Evolutionary conservation across 257 asterid species (phyloP).

Genomic region (Lantana camara): DNA sequence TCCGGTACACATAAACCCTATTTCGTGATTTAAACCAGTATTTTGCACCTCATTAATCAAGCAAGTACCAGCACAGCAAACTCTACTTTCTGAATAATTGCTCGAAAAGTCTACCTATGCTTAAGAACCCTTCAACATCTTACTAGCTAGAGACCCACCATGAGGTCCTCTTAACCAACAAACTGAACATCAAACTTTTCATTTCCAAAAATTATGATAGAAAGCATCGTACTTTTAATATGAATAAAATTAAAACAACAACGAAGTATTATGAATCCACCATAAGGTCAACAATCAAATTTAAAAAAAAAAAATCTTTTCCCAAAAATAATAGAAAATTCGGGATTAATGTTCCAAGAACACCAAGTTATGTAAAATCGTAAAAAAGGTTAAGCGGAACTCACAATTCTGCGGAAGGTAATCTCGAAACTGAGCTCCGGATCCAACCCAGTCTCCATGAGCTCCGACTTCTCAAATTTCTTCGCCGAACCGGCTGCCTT

Average conservation of each 20-base stretch:
- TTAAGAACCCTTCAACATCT: background rate
- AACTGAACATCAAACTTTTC: too few relatives aligned
- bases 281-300: too few relatives aligned
- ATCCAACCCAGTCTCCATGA: conserved; percentile 57
- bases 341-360: too few relatives aligned
- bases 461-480: conserved; percentile 40
- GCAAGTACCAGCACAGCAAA: background rate
- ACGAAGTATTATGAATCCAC: too few relatives aligned
- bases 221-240: too few relatives aligned
- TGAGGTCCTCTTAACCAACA: too few relatives aligned
- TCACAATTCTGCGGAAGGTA: conserved; percentile 85
- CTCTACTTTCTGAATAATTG: background rate
- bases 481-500: conserved; percentile 26
- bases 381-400: conserved; percentile 27
- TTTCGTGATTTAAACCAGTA: background rate
- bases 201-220: too few relatives aligned
- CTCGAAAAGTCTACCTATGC: background rate
- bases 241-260: too few relatives aligned
- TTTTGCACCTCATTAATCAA: background rate
- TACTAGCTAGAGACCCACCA: too few relatives aligned
- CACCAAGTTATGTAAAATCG: too few relatives aligned
- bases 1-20: background rate
- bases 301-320: too few relatives aligned
- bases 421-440: conserved; percentile 74
- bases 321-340: too few relatives aligned